phyloP scores from a whole-genome alignment of 1,284 basidiomycete genomes.

The Phylloporus sp. region DNA sequence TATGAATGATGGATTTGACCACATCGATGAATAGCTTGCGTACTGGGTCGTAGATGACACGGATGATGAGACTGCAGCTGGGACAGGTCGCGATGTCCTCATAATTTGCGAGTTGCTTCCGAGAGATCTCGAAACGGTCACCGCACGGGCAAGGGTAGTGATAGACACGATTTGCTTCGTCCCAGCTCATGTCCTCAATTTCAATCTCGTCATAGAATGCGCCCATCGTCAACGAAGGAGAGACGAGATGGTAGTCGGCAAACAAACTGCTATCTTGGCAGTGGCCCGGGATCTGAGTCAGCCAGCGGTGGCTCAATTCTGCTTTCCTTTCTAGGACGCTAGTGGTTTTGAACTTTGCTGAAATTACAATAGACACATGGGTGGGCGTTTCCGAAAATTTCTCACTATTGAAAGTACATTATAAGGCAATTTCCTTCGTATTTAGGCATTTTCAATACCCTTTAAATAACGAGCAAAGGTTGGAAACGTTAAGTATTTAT shows the following conservation, averaged over 20 bases:
- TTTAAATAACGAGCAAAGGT: too few relatives aligned
- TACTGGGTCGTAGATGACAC: constrained; percentile 96
- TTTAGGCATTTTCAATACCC: too few relatives aligned
- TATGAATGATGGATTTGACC: neutral
- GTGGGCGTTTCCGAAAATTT: too few relatives aligned
- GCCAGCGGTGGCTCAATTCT: neutral
- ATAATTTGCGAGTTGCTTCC: constrained; percentile 83
- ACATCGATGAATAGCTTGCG: constrained; percentile 38
- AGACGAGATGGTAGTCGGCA: neutral
- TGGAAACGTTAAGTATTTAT: too few relatives aligned
- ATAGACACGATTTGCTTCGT: constrained; percentile 79
- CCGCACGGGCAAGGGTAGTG: constrained; percentile 99
- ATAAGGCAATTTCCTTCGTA: too few relatives aligned
- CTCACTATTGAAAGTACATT: too few relatives aligned
- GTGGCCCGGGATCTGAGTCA: neutral
- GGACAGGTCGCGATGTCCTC: constrained; percentile 99
- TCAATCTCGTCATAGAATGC: constrained; percentile 93
- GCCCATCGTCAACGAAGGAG: constrained; percentile 52
- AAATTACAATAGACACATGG: too few relatives aligned
- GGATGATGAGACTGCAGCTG: constrained; percentile 92
- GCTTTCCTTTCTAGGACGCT: too few relatives aligned
- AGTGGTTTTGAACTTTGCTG: too few relatives aligned
- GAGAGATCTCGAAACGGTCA: constrained; percentile 96
- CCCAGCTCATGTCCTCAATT: constrained; percentile 96
- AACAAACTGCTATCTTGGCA: too few relatives aligned